Conservation (phyloP, 306 rosid genomes). For the Gillenia trifoliata region DNA sequence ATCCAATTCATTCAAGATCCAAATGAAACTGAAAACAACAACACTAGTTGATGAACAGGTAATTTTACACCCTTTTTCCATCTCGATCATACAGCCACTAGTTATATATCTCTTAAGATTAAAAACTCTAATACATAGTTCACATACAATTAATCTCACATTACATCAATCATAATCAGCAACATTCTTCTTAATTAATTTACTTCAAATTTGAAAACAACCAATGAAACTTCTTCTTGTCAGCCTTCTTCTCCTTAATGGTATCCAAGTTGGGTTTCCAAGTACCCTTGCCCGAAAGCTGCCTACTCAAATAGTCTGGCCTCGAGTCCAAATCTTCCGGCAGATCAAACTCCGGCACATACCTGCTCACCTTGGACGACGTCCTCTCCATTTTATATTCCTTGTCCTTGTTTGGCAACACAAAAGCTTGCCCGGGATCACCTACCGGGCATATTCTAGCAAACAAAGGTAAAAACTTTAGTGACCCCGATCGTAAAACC, state of each 20-base stretch:
- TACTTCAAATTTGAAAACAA: constrained; percentile 6
- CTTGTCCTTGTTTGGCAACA: constrained; percentile 21
- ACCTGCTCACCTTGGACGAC: constrained; percentile 4
- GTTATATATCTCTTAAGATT: background rate
- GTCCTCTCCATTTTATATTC: constrained; percentile 16
- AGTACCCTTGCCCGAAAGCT: constrained; percentile 57
- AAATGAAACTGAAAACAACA: background rate
- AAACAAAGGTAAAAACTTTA: constrained; percentile 49
- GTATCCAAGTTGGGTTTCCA: constrained; percentile 93
- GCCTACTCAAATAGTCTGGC: constrained; percentile 66
- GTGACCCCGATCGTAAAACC: constrained; percentile 28
- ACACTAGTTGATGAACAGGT: background rate
- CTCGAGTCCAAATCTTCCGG: constrained; percentile 40
- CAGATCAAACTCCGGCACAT: constrained; percentile 28
- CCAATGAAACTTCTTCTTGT: constrained; percentile 45
- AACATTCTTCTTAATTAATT: background rate
- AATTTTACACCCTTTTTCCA: background rate
- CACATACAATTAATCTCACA: background rate
- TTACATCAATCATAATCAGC: background rate
- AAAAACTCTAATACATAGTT: background rate
- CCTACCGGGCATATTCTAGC: constrained; percentile 36
- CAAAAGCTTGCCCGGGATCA: background rate
- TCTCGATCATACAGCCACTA: too few species aligned
- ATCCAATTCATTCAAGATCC: background rate
- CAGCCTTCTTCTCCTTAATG: constrained; percentile 61